Base-by-base conservation (phyloP, 164 flowering plant genomes). In the Cinnamomum micranthum region DNA sequence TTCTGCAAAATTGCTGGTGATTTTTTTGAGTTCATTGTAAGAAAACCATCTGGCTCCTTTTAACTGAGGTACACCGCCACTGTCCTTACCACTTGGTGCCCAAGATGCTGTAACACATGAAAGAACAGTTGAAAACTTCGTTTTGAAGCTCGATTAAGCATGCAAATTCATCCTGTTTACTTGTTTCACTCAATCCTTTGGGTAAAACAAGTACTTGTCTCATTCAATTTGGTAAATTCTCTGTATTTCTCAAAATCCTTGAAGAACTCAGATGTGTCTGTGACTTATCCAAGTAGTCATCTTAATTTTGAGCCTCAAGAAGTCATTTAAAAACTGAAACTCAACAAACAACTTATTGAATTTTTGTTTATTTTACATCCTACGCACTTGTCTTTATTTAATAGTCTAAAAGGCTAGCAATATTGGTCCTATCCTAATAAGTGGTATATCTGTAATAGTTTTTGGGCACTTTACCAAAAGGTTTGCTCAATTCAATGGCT, bases 41-140 rank as follows among this genome's bases (percentile, higher is more conserved):
- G 90, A 80, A 81, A 89, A 90, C 82, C 77, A 47, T 79, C 85
- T 87, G 11, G 90, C 88, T 67, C 92, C 92, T 84, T 84, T 83
- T 47, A 90, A 65, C 74, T 86, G 92, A 65, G 90, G 90, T 78
- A 76, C 74, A 62, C 79, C 72, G 17, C 85, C 89, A 55, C 76
- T 69, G 35, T 69, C 74, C 1, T 72, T 81, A 69, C 83, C 79
- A 11, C 68, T 77, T 0, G 79, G 47, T 41, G 80, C 82, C 91
- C 90, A 87, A 1, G 87, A 77, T 59, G 86, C 88, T 88, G 86
- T 73, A 80, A 75, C 69, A 27, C 22, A 27, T 17, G 20, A 28
- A 66, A 27, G 27, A 28, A 66, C 47, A 15, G 47, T 27, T 66
- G 41, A 66, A 31, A 66, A 31, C 19, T 19, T 5, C 31, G n/a